phyloP scores from a whole-genome alignment of 768 basidiomycete genomes.

The Tubosaeta sp. region DNA sequence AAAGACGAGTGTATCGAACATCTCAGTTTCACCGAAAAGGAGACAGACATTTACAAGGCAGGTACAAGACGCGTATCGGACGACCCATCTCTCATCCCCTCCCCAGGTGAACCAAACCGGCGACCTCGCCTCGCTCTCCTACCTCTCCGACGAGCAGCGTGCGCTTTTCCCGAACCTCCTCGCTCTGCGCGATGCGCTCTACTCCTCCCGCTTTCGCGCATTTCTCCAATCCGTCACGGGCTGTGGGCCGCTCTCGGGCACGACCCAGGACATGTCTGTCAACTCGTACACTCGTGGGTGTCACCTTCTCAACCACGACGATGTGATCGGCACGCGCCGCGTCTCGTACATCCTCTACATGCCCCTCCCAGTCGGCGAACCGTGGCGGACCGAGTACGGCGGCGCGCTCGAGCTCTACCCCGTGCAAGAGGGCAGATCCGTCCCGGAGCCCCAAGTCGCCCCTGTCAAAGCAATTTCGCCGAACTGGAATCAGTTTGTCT shows the following conservation, averaged over 20 bases:
- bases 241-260: conserved; percentile 86
- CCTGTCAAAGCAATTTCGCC: conserved; percentile 71
- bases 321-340: conserved; percentile 90
- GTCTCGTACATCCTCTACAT: conserved; percentile 98
- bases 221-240: conserved; percentile 87
- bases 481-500: conserved; percentile 85
- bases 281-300: conserved; percentile 89
- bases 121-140: conserved; percentile 90
- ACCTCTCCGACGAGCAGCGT: conserved; percentile 73
- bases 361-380: conserved; percentile 67
- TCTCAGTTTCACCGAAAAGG: conserved; percentile 85
- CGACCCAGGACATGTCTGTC: conserved; percentile 93
- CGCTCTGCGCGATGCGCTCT: conserved; percentile 84
- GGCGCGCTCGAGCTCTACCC: conserved; percentile 95
- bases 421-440: conserved; percentile 50
- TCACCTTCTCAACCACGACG: conserved; percentile 97
- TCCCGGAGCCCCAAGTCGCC: conserved; percentile 59
- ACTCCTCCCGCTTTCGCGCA: conserved; percentile 74
- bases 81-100: neutral
- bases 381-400: conserved; percentile 89
- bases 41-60: conserved; percentile 98
- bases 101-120: conserved; percentile 92
- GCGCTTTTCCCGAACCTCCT: conserved; percentile 77
- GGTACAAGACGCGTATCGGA: neutral
- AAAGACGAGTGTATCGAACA: conserved; percentile 80